Conservation (phyloP, 2,329 filamentous ascomycete species). For the Coleophoma cylindrospora region DNA sequence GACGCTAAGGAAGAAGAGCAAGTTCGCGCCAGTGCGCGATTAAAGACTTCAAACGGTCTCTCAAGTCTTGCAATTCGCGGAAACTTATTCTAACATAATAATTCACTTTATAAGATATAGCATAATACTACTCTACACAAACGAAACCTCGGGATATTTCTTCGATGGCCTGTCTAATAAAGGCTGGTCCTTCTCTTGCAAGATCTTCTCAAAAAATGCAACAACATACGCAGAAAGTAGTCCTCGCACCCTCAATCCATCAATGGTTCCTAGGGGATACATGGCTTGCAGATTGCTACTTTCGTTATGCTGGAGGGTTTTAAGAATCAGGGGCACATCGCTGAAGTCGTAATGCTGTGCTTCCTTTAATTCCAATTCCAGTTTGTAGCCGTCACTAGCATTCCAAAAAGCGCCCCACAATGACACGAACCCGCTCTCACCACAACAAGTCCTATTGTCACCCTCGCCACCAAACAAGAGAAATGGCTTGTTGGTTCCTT, state of each 20-base stretch:
- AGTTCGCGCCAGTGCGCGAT: constrained; percentile 30
- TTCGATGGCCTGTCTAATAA: constrained; percentile 1
- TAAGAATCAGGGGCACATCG: constrained; percentile 3
- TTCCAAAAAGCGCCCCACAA: constrained; percentile 6
- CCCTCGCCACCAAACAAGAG: constrained; percentile 20
- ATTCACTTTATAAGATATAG: no score
- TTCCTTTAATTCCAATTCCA: constrained; percentile 7
- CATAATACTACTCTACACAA: background rate
- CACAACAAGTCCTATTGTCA: constrained; percentile 15
- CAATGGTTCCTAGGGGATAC: constrained; percentile 5
- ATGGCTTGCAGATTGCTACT: background rate
- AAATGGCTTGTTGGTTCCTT: constrained; percentile 20
- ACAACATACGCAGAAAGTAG: constrained; percentile 7
- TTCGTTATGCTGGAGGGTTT: background rate
- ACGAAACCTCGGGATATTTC: constrained; percentile 10
- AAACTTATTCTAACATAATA: no score
- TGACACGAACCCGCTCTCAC: background rate
- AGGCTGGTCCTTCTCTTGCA: constrained; percentile 1
- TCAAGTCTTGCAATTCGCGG: no score
- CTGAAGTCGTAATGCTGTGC: constrained; percentile 7
- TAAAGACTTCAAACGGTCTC: no score
- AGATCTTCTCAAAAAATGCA: constrained; percentile 10
- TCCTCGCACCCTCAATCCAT: constrained; percentile 6
- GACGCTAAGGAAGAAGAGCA: constrained; percentile 34
- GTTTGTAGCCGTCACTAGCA: constrained; percentile 5